A percentile compares a stretch with the other conserved stretches of the same genome.
These are phyloP conservation scores for Setaria viridis DNA, from an alignment of 202 grass and related monocot species.

Conservation along the genomic window DNA sequence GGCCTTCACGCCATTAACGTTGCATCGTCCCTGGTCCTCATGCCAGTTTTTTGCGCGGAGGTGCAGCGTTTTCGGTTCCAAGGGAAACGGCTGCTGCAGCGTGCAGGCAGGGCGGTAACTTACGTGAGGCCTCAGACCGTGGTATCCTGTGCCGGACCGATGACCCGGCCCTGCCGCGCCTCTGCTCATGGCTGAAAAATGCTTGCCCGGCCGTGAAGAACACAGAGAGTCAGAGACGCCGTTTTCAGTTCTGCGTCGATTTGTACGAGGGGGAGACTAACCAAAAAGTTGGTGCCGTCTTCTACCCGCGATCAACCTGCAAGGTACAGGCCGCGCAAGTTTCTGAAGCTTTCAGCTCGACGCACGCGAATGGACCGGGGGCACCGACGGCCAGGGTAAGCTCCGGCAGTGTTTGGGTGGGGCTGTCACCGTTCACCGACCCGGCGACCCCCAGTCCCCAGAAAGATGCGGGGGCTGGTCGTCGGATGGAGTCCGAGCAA, in stretches of 20 bases:
- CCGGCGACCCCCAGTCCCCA: neutral
- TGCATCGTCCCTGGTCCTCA: neutral
- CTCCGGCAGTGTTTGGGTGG: neutral
- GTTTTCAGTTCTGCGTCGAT: too few species aligned
- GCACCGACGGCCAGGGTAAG: neutral
- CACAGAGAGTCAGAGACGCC: too few species aligned
- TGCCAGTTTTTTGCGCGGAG: conserved; percentile 5
- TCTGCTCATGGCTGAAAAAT: neutral
- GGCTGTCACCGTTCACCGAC: neutral
- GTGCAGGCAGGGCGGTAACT: too few species aligned
- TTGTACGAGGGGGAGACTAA: neutral
- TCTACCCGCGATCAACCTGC: neutral
- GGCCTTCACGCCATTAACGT: neutral
- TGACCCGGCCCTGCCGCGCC: neutral
- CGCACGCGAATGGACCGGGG: neutral
- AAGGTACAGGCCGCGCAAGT: neutral
- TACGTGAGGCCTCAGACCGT: neutral
- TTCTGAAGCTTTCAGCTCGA: neutral
- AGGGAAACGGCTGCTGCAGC: neutral
- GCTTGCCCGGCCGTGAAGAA: neutral
- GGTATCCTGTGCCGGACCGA: neutral
- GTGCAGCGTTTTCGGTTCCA: neutral
- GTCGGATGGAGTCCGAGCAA: neutral
- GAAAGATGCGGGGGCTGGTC: neutral
- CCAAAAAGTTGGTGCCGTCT: neutral